These are phyloP conservation scores for Nicotiana obtusifolia DNA, from an alignment of 257 asterid genomes.

Conservation along the genomic window DNA sequence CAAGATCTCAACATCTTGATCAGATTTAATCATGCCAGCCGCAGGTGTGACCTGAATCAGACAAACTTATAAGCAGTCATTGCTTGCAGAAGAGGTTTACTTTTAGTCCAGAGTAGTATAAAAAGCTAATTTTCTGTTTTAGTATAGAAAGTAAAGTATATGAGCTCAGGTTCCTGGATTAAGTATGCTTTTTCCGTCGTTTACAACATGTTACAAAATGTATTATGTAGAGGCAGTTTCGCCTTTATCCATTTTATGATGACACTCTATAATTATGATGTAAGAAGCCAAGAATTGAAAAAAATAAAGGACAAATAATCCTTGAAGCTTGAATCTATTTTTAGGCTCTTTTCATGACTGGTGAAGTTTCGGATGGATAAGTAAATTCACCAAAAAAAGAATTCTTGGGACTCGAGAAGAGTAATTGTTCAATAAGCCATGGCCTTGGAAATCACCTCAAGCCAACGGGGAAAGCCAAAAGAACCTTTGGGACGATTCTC, in stretches of 20 bases:
- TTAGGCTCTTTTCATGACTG: not conserved
- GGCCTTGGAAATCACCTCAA: constrained; percentile 46
- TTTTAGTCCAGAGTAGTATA: not conserved
- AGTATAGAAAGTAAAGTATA: not conserved
- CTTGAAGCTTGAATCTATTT: not conserved
- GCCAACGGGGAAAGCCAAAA: constrained; percentile 90
- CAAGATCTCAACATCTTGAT: constrained; percentile 47
- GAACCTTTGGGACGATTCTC: constrained; percentile 62
- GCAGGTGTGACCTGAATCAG: constrained; percentile 64
- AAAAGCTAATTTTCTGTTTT: not conserved
- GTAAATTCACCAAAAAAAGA: not conserved
- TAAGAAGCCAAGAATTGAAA: not conserved
- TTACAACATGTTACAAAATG: not conserved
- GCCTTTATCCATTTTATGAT: not conserved
- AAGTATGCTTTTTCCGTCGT: not conserved
- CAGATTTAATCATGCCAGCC: constrained; percentile 53
- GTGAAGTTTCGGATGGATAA: not conserved
- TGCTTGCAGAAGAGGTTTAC: not conserved
- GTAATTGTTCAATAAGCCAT: not conserved
- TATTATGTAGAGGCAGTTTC: not conserved
- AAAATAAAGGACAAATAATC: not conserved
- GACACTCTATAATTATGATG: not conserved
- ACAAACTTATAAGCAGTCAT: not conserved
- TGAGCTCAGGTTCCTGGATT: not conserved
- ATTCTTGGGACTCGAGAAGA: not conserved